phyloP scores from a whole-genome alignment of 257 asterid species.

The Apocynum venetum region DNA sequence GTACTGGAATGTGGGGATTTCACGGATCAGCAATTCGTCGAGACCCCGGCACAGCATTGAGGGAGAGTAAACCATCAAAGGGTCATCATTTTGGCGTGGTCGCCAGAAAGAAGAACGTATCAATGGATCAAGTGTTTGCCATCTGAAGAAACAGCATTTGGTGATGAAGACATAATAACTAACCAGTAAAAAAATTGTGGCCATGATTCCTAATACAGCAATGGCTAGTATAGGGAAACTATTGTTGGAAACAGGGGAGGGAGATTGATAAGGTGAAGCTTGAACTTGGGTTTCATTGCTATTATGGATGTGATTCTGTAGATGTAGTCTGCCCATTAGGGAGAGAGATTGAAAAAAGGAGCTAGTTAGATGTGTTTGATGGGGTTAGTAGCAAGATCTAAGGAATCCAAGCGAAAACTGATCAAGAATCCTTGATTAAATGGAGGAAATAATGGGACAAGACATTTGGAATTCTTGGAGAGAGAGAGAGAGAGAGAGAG shows the following conservation, averaged over 20 bases:
- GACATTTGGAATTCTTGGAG: not conserved
- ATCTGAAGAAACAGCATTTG: constrained; percentile 69
- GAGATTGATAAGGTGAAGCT: constrained; percentile 30
- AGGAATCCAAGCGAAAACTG: constrained; percentile 1
- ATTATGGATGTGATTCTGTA: constrained; percentile 15
- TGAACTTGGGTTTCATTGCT: constrained; percentile 25
- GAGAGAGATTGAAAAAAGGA: constrained; percentile 13
- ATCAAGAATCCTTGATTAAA: not conserved
- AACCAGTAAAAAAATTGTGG: constrained; percentile 52
- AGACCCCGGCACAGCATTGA: constrained; percentile 62
- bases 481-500: not conserved
- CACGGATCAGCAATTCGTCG: constrained; percentile 53
- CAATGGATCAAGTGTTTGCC: constrained; percentile 62
- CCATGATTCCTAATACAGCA: constrained; percentile 60
- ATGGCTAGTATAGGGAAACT: constrained; percentile 74
- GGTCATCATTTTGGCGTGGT: constrained; percentile 26
- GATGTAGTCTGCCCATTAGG: constrained; percentile 28
- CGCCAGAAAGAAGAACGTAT: constrained; percentile 42
- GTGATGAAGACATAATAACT: constrained; percentile 68
- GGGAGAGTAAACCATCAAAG: constrained; percentile 46
- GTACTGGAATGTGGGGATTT: constrained; percentile 62
- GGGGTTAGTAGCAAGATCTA: constrained; percentile 12
- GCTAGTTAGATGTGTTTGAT: not conserved
- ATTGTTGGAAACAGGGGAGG: constrained; percentile 32
- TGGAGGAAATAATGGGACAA: not conserved